phyloP scores from a whole-genome alignment of 805 yeast genomes.

The Candida corydali region DNA sequence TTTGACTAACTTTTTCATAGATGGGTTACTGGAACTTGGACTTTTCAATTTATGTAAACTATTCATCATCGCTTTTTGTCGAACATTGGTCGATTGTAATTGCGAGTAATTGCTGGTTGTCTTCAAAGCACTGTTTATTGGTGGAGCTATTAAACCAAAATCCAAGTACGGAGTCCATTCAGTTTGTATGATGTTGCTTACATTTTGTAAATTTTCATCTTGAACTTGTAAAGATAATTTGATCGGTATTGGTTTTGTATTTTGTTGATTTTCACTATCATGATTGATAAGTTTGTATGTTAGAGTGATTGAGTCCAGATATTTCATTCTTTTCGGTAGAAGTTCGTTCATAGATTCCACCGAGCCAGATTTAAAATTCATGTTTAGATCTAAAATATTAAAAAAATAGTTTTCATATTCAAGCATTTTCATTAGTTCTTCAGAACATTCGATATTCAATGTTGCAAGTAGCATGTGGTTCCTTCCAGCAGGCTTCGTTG shows the following conservation, averaged over 20 bases:
- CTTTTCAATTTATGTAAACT: conserved; percentile 15
- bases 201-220: conserved; percentile 10
- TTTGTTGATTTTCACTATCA: conserved; percentile 14
- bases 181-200: conserved; percentile 29
- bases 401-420: conserved; percentile 15
- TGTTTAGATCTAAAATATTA: conserved; percentile 18
- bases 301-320: conserved; percentile 30
- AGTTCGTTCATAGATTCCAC: conserved; percentile 21
- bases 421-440: conserved; percentile 23
- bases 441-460: conserved; percentile 45
- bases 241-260: conserved; percentile 24
- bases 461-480: conserved; percentile 44
- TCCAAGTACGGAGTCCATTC: conserved; percentile 39
- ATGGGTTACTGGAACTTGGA: conserved; percentile 11
- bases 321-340: conserved; percentile 13
- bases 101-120: conserved; percentile 18
- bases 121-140: conserved; percentile 34
- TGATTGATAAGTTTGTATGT: conserved; percentile 31
- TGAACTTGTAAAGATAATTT: conserved; percentile 24
- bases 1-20: conserved; percentile 4
- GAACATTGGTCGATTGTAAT: conserved; percentile 15
- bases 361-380: conserved; percentile 26
- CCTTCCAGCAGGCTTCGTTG: conserved; percentile 47
- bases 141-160: conserved; percentile 33
- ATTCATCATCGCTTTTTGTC: conserved; percentile 21